Conservation (phyloP, 192 early-diverging fungal genomes). For the Martensiomyces pterosporus region DNA sequence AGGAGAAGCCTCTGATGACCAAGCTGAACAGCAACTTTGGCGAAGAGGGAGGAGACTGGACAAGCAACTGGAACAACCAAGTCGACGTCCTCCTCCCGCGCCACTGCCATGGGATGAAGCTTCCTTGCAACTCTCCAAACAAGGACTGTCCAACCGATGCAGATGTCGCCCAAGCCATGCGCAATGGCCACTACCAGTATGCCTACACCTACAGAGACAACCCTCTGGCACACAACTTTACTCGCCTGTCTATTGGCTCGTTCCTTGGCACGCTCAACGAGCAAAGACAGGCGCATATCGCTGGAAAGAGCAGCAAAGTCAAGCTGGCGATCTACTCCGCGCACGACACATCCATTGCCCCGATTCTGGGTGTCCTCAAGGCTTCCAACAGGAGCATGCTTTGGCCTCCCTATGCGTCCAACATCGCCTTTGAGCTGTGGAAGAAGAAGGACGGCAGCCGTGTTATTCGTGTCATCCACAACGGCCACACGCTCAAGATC, state of each 20-base stretch:
- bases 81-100: constrained; percentile 40
- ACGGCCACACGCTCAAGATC: constrained; percentile 45
- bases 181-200: constrained; percentile 35
- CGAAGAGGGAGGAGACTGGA: constrained; percentile 20
- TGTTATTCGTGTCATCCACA: constrained; percentile 54
- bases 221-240: constrained; percentile 14
- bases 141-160: constrained; percentile 24
- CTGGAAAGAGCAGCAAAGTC: constrained; percentile 20
- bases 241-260: constrained; percentile 43
- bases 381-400: constrained; percentile 25
- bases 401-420: constrained; percentile 57
- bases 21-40: constrained; percentile 29
- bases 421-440: constrained; percentile 54
- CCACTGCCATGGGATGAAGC: constrained; percentile 26
- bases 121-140: constrained; percentile 22
- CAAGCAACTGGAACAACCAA: constrained; percentile 22
- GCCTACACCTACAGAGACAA: constrained; percentile 34
- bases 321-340: constrained; percentile 53
- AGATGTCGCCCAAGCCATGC: constrained; percentile 24
- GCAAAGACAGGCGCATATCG: constrained; percentile 23
- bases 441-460: constrained; percentile 27
- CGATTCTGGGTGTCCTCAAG: constrained; percentile 37
- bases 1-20: constrained; percentile 33
- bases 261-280: constrained; percentile 44
- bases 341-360: constrained; percentile 50